Conservation (phyloP, 768 basidiomycete species). For the Tricholoma matsutake region DNA sequence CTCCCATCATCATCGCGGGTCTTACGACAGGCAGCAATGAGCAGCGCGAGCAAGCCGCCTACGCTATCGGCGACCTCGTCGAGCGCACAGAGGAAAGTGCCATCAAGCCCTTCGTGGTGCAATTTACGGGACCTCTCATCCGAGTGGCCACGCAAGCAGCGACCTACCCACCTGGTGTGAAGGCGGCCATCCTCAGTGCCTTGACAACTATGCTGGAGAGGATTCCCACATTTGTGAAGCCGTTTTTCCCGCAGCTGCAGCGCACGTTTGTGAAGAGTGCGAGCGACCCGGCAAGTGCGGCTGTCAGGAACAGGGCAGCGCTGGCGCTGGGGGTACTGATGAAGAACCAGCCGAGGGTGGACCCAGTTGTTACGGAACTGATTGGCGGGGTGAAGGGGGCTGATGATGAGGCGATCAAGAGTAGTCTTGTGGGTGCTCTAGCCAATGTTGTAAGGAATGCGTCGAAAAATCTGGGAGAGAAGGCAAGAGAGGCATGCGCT, state of each 20-base stretch:
- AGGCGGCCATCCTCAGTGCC: conserved; percentile 85
- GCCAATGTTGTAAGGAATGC: conserved; percentile 72
- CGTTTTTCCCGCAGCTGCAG: conserved; percentile 98
- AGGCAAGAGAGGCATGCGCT: conserved; percentile 65
- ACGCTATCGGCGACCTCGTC: conserved; percentile 94
- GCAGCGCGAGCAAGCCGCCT: conserved; percentile 91
- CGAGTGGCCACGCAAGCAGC: conserved; percentile 89
- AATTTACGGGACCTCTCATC: conserved; percentile 93
- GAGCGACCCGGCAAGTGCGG: conserved; percentile 71
- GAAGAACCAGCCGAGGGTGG: conserved; percentile 86
- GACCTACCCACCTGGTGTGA: conserved; percentile 89
- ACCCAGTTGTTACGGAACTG: conserved; percentile 92
- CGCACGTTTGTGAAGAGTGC: conserved; percentile 94
- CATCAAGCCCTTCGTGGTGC: conserved; percentile 94
- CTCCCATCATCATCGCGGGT: conserved; percentile 88
- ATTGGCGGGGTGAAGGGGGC: conserved; percentile 52
- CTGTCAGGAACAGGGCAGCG: conserved; percentile 79
- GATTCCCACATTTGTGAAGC: conserved; percentile 88
- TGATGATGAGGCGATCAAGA: conserved; percentile 64
- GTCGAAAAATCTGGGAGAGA: conserved; percentile 72
- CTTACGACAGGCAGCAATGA: conserved; percentile 94
- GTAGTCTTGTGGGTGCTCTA: conserved; percentile 73
- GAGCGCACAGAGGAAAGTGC: conserved; percentile 76
- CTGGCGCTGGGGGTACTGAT: conserved; percentile 87
- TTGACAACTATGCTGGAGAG: conserved; percentile 80